Base-by-base conservation (phyloP, 495 filamentous ascomycete species). In the Penicillium canariense region DNA sequence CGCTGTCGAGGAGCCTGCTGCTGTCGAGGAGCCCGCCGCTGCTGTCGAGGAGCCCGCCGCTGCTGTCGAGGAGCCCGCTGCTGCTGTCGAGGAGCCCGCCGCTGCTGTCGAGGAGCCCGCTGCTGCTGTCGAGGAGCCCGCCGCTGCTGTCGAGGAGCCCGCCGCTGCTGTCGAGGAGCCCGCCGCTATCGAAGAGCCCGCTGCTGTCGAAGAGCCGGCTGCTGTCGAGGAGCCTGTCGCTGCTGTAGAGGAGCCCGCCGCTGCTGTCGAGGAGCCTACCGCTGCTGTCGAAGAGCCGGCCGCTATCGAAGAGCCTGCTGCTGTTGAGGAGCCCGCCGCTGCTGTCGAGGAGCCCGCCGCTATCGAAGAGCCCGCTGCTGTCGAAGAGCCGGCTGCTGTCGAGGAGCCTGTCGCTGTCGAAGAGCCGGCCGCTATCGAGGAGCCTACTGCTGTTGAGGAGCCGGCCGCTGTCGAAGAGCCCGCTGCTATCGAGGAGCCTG, bases 131-230 rank as follows among this genome's bases (percentile, higher is more conserved):
- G 58, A 56, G 11, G 56, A 18, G 54, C 5, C 60, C 35, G 26
- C 55, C 26, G 38, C 50, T 1, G 48, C 30, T 49, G 25, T 35
- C 25, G 51, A 36, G 7, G 43, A 50, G 8, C 17, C 45, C 8
- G 36, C 15, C 45, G 7, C 35, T 17, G 30, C 12, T 32, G 30
- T 32, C 30, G 15, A 27, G 28, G 49, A 20, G 34, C 6, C 30
- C 12, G 6, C 30, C 6, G 30, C 12, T 32, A 12, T 32, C 30
- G 39, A 31, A 1, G 50, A 52, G 8, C 6, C 30, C 30, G 18
- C 27, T 15, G 31, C 35, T 11, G 49, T 40, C 18, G 58, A 61
- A 44, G 39, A 53, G 17, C 3, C 56, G 22, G 27, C 42, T 32
- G 6, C 30, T 12, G 30, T 32, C 12, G 49, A 32, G 30, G 30